phyloP scores from a whole-genome alignment of 2,329 filamentous ascomycete species.

The Myriosclerotinia scirpicola region DNA sequence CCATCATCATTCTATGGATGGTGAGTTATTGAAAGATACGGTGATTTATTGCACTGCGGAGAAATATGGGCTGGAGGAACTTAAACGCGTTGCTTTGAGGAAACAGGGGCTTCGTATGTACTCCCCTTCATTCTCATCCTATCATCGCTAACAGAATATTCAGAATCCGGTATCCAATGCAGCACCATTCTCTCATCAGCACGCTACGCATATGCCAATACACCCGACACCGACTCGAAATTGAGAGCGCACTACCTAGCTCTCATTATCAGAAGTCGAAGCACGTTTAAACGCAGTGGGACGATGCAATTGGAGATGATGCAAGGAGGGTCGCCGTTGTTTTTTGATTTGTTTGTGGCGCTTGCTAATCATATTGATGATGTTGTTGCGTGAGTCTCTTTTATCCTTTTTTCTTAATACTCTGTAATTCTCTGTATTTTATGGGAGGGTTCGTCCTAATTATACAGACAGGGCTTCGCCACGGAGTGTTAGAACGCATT shows the following conservation, averaged over 20 bases:
- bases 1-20: conserved; percentile 63
- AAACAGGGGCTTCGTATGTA: conserved; percentile 83
- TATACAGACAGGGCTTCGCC: conserved; percentile 36
- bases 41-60: conserved; percentile 88
- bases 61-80: conserved; percentile 77
- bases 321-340: conserved; percentile 75
- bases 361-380: conserved; percentile 87
- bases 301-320: conserved; percentile 97
- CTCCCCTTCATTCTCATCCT: conserved; percentile 52
- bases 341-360: conserved; percentile 92
- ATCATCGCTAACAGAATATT: conserved; percentile 41
- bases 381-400: conserved; percentile 54
- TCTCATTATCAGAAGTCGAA: conserved; percentile 83
- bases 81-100: conserved; percentile 79
- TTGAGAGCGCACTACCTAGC: conserved; percentile 88
- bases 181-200: conserved; percentile 83
- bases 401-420: background rate
- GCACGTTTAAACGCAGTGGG: conserved; percentile 88
- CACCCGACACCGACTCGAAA: conserved; percentile 87
- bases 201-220: conserved; percentile 86
- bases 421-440: background rate
- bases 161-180: conserved; percentile 86
- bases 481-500: conserved; percentile 37
- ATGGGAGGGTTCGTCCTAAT: background rate
- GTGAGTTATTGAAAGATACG: conserved; percentile 79